These are phyloP conservation scores for Eucalyptus lansdowneana DNA, from an alignment of 345 rosid genomes.

Conservation along the genomic window DNA sequence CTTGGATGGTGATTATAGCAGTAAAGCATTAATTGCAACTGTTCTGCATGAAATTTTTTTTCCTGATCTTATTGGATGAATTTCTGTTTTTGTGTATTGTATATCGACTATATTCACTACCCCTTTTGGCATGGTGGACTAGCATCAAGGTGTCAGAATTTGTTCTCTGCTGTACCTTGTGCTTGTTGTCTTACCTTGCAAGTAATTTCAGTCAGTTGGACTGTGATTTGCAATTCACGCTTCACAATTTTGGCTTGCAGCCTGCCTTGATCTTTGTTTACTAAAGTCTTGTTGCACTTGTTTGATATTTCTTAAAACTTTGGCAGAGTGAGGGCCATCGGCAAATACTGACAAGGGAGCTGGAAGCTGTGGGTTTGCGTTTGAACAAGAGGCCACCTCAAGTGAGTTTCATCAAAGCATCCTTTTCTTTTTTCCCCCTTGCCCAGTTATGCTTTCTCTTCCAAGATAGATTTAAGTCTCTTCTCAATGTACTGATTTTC, in stretches of 20 bases:
- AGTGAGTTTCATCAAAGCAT: constrained; percentile 16
- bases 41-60: neutral
- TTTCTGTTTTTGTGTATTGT: neutral
- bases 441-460: neutral
- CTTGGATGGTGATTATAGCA: neutral
- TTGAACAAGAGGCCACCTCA: constrained; percentile 96
- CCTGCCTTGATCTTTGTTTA: neutral
- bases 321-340: constrained; percentile 97
- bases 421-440: neutral
- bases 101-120: neutral
- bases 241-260: neutral
- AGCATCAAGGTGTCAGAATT: neutral
- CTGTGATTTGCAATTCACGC: neutral
- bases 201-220: neutral
- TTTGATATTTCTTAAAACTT: neutral
- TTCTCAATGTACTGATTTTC: neutral
- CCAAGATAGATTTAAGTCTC: neutral
- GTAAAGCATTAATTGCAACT: neutral
- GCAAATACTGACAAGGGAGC: constrained; percentile 85
- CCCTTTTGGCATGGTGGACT: neutral
- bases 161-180: neutral
- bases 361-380: constrained; percentile 97
- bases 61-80: neutral
- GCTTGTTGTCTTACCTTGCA: neutral
- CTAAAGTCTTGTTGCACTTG: neutral